These are phyloP conservation scores for Lactarius indigo DNA, from an alignment of 768 basidiomycete species.

Conservation along the genomic window DNA sequence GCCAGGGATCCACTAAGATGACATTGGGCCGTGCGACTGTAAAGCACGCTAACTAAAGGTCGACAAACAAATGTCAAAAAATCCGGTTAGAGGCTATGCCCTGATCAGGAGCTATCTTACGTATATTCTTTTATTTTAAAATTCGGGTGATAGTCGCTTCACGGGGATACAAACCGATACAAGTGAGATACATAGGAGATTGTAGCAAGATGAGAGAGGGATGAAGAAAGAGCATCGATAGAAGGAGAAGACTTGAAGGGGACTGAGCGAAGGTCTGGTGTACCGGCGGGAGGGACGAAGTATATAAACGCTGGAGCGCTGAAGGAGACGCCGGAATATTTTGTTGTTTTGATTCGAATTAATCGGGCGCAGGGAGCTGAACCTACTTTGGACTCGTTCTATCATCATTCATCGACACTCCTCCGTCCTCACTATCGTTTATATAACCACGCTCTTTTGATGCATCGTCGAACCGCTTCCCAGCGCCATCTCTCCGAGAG, in stretches of 20 bases:
- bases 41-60: background rate
- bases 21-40: background rate
- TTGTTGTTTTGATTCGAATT: background rate
- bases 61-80: background rate
- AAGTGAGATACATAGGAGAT: background rate
- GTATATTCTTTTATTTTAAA: background rate
- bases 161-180: background rate
- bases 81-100: background rate
- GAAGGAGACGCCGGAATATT: background rate
- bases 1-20: background rate
- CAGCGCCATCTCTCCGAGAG: constrained; percentile 9
- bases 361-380: background rate
- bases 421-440: constrained; percentile 6
- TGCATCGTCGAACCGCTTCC: constrained; percentile 23
- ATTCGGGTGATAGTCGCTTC: background rate
- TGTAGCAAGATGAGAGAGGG: background rate
- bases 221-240: background rate
- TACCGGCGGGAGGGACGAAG: background rate
- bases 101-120: background rate
- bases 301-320: background rate
- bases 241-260: background rate
- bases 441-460: constrained; percentile 18
- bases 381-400: background rate
- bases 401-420: background rate
- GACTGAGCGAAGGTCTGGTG: background rate